A percentile compares a stretch with the other conserved stretches of the same genome.
Conservation (phyloP, 805 yeast species). For the Debaryomyces tyrocola region DNA sequence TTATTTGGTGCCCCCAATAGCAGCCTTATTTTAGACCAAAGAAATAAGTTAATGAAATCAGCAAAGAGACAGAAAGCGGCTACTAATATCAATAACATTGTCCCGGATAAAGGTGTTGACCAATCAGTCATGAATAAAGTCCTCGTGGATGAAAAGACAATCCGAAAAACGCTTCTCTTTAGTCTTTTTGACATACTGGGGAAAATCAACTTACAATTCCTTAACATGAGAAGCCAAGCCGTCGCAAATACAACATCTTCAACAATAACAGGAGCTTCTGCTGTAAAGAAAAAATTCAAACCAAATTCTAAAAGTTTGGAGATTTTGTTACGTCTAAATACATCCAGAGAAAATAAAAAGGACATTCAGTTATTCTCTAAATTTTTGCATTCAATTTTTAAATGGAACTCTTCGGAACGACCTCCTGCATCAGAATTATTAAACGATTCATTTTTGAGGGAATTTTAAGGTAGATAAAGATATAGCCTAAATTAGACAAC, state of each 20-base stretch:
- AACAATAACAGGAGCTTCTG: background rate
- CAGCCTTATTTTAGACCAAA: conserved; percentile 35
- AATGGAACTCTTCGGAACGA: conserved; percentile 40
- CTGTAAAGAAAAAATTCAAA: conserved; percentile 22
- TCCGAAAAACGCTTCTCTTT: conserved; percentile 34
- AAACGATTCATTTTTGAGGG: conserved; percentile 22
- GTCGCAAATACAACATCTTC: conserved; percentile 9
- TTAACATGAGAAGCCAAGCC: conserved; percentile 26
- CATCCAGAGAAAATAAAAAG: conserved; percentile 8
- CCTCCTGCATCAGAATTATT: conserved; percentile 24
- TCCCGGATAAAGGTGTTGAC: conserved; percentile 5
- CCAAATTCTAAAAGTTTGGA: conserved; percentile 30
- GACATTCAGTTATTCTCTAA: conserved; percentile 18
- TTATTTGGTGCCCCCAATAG: conserved; percentile 49
- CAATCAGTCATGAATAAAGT: conserved; percentile 7
- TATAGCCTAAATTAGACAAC: background rate
- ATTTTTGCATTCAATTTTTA: conserved; percentile 30
- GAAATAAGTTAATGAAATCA: conserved; percentile 34
- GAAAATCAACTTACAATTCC: conserved; percentile 32
- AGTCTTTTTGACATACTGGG: conserved; percentile 41
- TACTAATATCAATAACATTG: conserved; percentile 1
- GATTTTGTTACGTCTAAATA: conserved; percentile 22
- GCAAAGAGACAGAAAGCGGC: conserved; percentile 11
- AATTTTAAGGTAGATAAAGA: background rate
- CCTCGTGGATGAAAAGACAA: conserved; percentile 27